Conservation (phyloP, 23 red algal species). For the Cyanidium caldarium region DNA sequence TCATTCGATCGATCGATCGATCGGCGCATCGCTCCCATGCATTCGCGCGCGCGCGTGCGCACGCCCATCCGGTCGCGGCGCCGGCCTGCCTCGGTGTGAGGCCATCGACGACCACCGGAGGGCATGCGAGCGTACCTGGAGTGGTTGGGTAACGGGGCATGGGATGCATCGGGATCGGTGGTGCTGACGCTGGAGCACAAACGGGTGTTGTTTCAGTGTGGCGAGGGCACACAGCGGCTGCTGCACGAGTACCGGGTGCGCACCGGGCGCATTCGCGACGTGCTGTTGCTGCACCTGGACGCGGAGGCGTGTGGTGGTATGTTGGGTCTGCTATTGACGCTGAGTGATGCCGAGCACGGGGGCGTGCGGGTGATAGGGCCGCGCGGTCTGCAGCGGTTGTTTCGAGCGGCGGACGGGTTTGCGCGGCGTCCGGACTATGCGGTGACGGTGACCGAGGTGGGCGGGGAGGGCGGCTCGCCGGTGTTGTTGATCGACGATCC, state of each 20-base stretch:
- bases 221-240: constrained; percentile 78
- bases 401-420: constrained; percentile 36
- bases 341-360: constrained; percentile 64
- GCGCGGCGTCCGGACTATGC: constrained; percentile 28
- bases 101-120: no score
- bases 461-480: not conserved
- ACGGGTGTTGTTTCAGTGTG: constrained; percentile 76
- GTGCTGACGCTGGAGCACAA: constrained; percentile 68
- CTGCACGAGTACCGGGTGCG: constrained; percentile 58
- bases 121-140: not conserved
- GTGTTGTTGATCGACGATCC: no score
- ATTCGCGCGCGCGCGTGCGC: no score
- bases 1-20: no score
- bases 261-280: constrained; percentile 9
- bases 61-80: no score
- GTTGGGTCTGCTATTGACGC: constrained; percentile 50
- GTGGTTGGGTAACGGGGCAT: not conserved
- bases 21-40: no score
- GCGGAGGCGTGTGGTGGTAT: constrained; percentile 49
- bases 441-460: constrained; percentile 22
- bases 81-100: no score
- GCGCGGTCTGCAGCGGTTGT: constrained; percentile 19
- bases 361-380: constrained; percentile 32
- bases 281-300: constrained; percentile 32
- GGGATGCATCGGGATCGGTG: constrained; percentile 4